Conservation (phyloP, 805 yeast genomes). For the Metschnikowia amazonensis region DNA sequence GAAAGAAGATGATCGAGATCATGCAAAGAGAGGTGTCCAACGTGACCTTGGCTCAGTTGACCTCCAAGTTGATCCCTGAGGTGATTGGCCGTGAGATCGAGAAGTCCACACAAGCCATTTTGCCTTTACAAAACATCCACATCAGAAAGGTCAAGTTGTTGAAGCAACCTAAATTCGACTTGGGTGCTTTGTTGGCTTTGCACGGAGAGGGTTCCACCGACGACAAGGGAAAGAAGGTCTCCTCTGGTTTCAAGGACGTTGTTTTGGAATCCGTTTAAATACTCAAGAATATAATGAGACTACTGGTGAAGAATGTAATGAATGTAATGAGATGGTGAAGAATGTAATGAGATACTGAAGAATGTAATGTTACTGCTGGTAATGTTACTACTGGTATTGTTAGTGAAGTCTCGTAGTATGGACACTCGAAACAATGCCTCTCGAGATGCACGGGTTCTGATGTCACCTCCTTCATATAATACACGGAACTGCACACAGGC, state of each 20-base stretch:
- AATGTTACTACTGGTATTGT: no score
- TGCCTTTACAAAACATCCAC: constrained; percentile 98
- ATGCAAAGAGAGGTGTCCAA: constrained; percentile 94
- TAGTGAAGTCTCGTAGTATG: no score
- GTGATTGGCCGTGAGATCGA: constrained; percentile 98
- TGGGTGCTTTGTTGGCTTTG: constrained; percentile 91
- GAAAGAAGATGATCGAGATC: constrained; percentile 95
- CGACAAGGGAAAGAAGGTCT: constrained; percentile 98
- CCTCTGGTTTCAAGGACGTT: constrained; percentile 97
- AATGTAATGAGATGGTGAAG: no score
- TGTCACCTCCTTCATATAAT: no score
- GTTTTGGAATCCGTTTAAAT: constrained; percentile 91
- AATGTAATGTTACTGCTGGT: no score
- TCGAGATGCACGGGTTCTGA: no score
- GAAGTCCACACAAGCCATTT: constrained; percentile 91
- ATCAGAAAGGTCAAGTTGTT: constrained; percentile 98
- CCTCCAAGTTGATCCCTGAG: constrained; percentile 97
- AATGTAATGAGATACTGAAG: constrained; percentile 3
- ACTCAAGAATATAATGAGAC: not conserved
- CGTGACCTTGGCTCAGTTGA: constrained; percentile 94
- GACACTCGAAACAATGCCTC: no score
- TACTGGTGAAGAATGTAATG: no score
- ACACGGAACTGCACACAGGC: no score
- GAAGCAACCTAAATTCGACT: constrained; percentile 98
- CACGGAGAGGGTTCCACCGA: constrained; percentile 91